Evolutionary conservation across 306 rosid genomes (phyloP).

Genomic region (Sphenostylis stenocarpa): DNA sequence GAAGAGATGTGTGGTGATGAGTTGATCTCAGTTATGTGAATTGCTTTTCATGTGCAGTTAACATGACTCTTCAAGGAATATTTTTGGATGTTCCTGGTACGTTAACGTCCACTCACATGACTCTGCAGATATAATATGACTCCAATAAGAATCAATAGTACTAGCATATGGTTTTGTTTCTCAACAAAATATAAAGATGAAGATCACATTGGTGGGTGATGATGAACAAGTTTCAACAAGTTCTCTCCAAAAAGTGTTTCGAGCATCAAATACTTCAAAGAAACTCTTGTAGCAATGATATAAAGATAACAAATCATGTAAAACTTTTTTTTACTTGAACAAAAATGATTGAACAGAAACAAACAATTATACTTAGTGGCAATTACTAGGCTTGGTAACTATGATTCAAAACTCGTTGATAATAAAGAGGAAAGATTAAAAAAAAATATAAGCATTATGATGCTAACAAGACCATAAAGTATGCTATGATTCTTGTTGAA

Average conservation of each 20-base stretch:
- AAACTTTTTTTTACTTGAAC: not conserved
- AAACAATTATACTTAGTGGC: not conserved
- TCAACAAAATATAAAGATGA: not conserved
- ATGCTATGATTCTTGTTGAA: not conserved
- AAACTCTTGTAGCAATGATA: not conserved
- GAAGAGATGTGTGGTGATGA: not conserved
- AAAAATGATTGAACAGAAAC: not conserved
- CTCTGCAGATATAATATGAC: too few species aligned
- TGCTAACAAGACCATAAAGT: not conserved
- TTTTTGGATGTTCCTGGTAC: not conserved
- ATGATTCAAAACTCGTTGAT: not conserved
- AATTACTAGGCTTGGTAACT: not conserved
- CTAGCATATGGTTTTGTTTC: not conserved
- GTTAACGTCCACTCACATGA: slow-evolving; percentile 8
- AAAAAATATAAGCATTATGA: too few species aligned
- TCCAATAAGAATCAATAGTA: not conserved
- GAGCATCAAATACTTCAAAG: not conserved
- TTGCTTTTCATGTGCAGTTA: not conserved
- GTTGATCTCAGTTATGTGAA: not conserved
- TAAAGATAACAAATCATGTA: not conserved
- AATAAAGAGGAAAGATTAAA: not conserved
- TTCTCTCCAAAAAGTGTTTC: not conserved
- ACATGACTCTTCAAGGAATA: not conserved
- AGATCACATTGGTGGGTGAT: not conserved
- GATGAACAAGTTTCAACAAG: not conserved